Percentiles rank a stretch among this genome's conserved stretches.
phyloP scores from a whole-genome alignment of 208 protist genomes.

The Entamoeba moshkovskii region DNA sequence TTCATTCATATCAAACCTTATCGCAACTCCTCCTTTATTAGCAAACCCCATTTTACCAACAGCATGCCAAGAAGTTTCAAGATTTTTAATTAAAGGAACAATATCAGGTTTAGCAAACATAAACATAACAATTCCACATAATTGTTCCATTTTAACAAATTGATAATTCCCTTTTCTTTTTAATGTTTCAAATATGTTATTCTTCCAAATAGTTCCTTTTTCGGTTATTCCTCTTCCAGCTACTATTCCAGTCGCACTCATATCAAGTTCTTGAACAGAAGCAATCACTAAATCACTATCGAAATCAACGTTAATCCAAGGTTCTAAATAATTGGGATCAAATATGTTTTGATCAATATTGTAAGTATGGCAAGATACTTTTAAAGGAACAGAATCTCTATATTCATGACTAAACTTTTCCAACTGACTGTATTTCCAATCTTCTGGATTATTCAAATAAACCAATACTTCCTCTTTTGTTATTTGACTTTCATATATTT shows the following conservation, averaged over 20 bases:
- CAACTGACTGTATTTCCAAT: not conserved
- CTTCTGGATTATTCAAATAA: not conserved
- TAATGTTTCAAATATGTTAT: not conserved
- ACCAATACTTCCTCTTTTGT: not conserved
- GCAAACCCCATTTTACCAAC: slow-evolving; percentile 46
- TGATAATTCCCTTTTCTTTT: not conserved
- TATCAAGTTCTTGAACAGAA: not conserved
- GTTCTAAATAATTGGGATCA: not conserved
- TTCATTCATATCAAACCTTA: slow-evolving; percentile 52
- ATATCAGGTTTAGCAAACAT: not conserved
- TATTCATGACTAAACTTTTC: not conserved
- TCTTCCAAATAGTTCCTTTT: not conserved
- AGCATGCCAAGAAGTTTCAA: not conserved
- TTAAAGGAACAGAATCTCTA: not conserved
- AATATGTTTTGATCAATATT: not conserved
- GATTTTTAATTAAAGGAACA: not conserved
- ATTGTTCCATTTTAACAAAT: not conserved
- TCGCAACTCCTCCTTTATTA: slow-evolving; percentile 71
- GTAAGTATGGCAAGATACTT: not conserved
- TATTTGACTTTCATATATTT: not conserved
- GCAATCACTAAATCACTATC: not conserved
- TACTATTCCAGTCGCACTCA: not conserved
- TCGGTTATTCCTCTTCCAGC: not conserved
- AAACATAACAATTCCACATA: not conserved
- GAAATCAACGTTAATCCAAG: not conserved